These are phyloP conservation scores for Aschersonia sp. DNA, from an alignment of 2,329 filamentous ascomycete genomes.

Conservation along the genomic window DNA sequence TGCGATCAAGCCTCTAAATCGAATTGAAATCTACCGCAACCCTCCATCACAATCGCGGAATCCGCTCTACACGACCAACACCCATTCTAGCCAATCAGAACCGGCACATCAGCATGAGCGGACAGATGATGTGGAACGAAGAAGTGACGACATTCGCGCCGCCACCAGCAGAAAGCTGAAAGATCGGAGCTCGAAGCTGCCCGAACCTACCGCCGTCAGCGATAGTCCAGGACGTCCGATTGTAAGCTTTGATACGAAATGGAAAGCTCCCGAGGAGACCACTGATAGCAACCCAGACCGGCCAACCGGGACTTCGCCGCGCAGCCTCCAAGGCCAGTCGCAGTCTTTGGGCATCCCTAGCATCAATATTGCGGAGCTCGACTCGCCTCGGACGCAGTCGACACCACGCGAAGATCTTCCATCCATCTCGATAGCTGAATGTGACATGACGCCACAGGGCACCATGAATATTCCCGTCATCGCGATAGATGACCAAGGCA, in stretches of 20 bases:
- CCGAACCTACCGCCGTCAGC: slow-evolving; percentile 81
- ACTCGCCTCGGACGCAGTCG: slow-evolving; percentile 17
- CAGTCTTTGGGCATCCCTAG: slow-evolving; percentile 31
- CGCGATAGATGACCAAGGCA: slow-evolving; percentile 20
- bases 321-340: slow-evolving; percentile 4
- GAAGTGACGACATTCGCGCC: slow-evolving; percentile 73
- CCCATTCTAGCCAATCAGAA: slow-evolving; percentile 20
- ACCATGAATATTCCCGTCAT: slow-evolving; percentile 34
- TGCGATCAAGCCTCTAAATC: slow-evolving; percentile 23
- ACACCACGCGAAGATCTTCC: slow-evolving; percentile 16
- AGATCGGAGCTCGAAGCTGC: slow-evolving; percentile 75
- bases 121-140: slow-evolving; percentile 70
- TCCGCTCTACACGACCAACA: slow-evolving; percentile 62
- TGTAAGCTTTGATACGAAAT: slow-evolving; percentile 86
- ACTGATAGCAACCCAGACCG: slow-evolving; percentile 48
- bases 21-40: slow-evolving; percentile 70
- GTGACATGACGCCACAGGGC: slow-evolving; percentile 7
- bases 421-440: slow-evolving; percentile 19
- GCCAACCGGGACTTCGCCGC: slow-evolving; percentile 13
- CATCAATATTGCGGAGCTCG: slow-evolving; percentile 38
- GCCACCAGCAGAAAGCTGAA: slow-evolving; percentile 81
- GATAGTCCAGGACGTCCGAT: slow-evolving; percentile 83
- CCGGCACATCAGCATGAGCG: slow-evolving; percentile 31
- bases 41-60: slow-evolving; percentile 72
- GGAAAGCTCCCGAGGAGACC: slow-evolving; percentile 56